phyloP scores from a whole-genome alignment of 2,329 filamentous ascomycete species.

The Bipolaris cookei region DNA sequence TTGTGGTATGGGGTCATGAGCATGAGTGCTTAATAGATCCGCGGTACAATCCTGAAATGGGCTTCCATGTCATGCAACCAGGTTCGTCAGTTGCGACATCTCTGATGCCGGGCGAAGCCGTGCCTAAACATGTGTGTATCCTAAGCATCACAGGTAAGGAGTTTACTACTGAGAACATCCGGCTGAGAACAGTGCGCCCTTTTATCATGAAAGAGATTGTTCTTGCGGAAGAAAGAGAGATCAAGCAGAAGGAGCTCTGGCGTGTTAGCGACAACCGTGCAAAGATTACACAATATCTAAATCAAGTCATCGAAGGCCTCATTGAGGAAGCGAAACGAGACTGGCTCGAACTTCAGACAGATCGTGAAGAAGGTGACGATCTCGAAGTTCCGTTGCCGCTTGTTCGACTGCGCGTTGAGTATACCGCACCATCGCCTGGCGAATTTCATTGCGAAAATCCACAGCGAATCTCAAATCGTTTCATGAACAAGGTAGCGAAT shows the following conservation, averaged over 20 bases:
- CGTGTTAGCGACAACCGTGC: conserved; percentile 83
- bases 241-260: conserved; percentile 76
- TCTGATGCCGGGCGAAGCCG: conserved; percentile 85
- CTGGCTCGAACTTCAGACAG: conserved; percentile 76
- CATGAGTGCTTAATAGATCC: conserved; percentile 95
- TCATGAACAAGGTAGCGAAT: conserved; percentile 89
- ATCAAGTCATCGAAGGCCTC: conserved; percentile 79
- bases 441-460: conserved; percentile 93
- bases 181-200: conserved; percentile 85
- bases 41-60: conserved; percentile 79
- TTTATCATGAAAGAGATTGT: conserved; percentile 87
- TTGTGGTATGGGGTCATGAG: conserved; percentile 96
- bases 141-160: conserved; percentile 82
- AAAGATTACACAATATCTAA: conserved; percentile 78
- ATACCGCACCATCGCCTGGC: conserved; percentile 81
- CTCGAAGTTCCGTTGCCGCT: conserved; percentile 76
- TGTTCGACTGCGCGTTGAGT: conserved; percentile 89
- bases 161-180: conserved; percentile 79
- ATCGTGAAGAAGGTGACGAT: conserved; percentile 60
- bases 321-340: conserved; percentile 82
- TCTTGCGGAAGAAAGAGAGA: conserved; percentile 74
- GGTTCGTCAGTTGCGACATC: conserved; percentile 96
- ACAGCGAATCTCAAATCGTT: conserved; percentile 92
- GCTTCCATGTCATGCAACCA: conserved; percentile 96
- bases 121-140: conserved; percentile 88